Base-by-base conservation (phyloP, 1,284 basidiomycete genomes). In the Inonotus obliquus region DNA sequence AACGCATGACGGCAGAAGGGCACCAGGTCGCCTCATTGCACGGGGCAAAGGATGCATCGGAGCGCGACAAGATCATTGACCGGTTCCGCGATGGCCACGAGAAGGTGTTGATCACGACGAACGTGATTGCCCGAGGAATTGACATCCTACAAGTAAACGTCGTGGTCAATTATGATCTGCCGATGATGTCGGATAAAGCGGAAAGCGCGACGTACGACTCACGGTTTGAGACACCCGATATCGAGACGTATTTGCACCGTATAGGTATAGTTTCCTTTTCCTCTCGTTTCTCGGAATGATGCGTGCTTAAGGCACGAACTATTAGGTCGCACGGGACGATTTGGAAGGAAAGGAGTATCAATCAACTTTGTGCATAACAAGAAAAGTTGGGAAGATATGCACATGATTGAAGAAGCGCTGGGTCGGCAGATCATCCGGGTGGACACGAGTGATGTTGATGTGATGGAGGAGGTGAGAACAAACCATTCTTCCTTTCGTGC, bases 61-160 rank as follows among this genome's bases (percentile, higher is more conserved):
- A 96, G 70, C 93, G 97, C 69, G 97, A 99, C 75, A 71, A 83
- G 41, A 90, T 96, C 66, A 96, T 99, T 70, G 96, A 98, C 72
- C 87, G 87, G 27, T 99, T 99, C 86, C 84, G 97, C 56, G 90
- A 97, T 69, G 97, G 97, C 63, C 90, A 89, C 72, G 94, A 94
- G 74, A 99, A 99, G 76, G 96, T 98, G 45, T 79, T 99, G 66
- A 99, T 99, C 73, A 98, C 97, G 58, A 99, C 97, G 59, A 99
- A 99, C 75, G 97, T 99, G 69, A 91, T 99, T 67, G 95, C 97
- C 9, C 88, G 97, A 39, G 97, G 97, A 52, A 99, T 99, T 78
- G 97, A 99, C 72, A 98, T 99, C 69, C 82, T 94, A 66, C 96
- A 98, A 79, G 97, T 99, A 67, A 99, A 98, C 79, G 95, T 98